Conservation (phyloP, 164 flowering plant species). For the Buxus sempervirens region DNA sequence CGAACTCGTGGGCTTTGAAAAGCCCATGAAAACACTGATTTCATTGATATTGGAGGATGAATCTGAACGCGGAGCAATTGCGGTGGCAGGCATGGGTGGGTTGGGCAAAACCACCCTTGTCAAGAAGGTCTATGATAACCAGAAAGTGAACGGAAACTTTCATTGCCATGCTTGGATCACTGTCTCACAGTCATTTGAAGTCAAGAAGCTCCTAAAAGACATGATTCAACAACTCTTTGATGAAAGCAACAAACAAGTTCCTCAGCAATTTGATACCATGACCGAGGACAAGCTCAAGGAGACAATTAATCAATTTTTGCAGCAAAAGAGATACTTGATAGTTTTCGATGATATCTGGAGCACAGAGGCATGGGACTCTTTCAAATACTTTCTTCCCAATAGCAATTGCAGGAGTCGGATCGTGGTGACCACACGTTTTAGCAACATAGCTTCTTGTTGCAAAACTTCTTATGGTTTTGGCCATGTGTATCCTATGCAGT, state of each 20-base stretch:
- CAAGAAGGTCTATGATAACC: constrained; percentile 24
- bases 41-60: background rate
- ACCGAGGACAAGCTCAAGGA: background rate
- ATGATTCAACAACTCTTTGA: constrained; percentile 18
- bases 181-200: constrained; percentile 21
- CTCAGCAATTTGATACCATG: constrained; percentile 16
- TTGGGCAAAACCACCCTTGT: constrained; percentile 18
- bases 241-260: constrained; percentile 9
- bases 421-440: constrained; percentile 8
- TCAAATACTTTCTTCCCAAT: constrained; percentile 6
- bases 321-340: constrained; percentile 11
- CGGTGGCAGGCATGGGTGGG: constrained; percentile 19
- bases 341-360: constrained; percentile 23
- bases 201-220: constrained; percentile 20
- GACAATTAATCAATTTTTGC: constrained; percentile 1
- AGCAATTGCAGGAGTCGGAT: constrained; percentile 12
- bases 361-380: constrained; percentile 1
- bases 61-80: background rate
- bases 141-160: constrained; percentile 25
- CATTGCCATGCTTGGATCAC: constrained; percentile 24
- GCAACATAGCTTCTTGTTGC: background rate
- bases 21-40: constrained; percentile 9
- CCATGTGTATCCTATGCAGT: background rate
- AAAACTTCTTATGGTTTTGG: background rate
- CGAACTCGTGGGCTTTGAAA: constrained; percentile 21